Evolutionary conservation across 306 rosid genomes (phyloP), one percentile per base, ranked within the genome.

Genomic region (Acacia confusa): DNA sequence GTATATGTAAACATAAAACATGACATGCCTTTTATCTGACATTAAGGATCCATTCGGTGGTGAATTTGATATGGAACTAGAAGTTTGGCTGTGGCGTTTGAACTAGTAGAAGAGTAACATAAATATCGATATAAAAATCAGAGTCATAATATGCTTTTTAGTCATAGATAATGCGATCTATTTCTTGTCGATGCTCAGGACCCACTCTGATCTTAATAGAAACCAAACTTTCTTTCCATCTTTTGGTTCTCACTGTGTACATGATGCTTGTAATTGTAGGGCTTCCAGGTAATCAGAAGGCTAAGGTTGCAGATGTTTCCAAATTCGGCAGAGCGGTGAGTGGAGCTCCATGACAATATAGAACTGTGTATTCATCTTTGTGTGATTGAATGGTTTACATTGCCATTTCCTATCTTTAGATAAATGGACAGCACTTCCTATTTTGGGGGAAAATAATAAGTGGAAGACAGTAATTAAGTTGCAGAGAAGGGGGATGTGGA

Each of bases 311-410:
- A 38, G 92, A 89, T 64, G 89, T 86, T 66, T 86, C 95, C 80
- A 87, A 86, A 81, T 86, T 81, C 74, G 89, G 95, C 52, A 82
- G 88, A 79, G 83, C 83, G 30, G 91, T 91, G 75, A 89, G 91
- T 85, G 76, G 47, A 69, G 81, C 44, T 76, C 8, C 78, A 16
- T 48, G 4, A 70, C 58, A 48, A 69, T 53, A 34, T 83, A 47
- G 30, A 30, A 68, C 8, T 25, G 38, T 66, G 27, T 2, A 12
- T 43, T 53, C 0, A 16, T 8, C 50, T 30, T n/a, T 16, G 58
- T 72, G 36, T 63, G 25, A 34, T 28, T 38, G 32, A 34, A 72
- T 61, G 44, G 44, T 58, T 82, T 75, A 58, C 17, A 58, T 24
- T 22, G 30, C 47, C 24, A 30, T 71, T 44, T 50, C 19, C 41